A percentile compares a stretch with the other conserved stretches of the same genome.
Evolutionary conservation across 140 eudicot species (phyloP).

Genomic region (Senecio squalidus): DNA sequence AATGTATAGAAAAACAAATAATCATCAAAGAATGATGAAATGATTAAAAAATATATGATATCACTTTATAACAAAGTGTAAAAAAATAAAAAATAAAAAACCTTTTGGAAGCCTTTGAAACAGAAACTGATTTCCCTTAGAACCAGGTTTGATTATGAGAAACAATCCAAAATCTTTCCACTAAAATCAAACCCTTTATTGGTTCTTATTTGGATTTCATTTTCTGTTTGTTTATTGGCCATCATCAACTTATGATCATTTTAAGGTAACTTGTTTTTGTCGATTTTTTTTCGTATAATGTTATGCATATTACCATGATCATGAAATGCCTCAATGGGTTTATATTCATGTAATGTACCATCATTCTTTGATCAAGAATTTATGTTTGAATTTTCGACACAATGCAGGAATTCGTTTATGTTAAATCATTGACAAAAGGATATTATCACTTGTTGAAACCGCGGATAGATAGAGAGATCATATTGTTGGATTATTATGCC

Average conservation of each 20-base stretch:
- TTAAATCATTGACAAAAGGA: background rate
- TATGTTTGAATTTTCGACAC: background rate
- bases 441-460: background rate
- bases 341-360: background rate
- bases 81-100: background rate
- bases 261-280: conserved; percentile 7
- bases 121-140: conserved; percentile 19
- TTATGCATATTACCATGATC: background rate
- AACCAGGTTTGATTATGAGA: conserved; percentile 15
- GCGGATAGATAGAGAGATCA: conserved; percentile 10
- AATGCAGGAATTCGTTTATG: conserved; percentile 14
- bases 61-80: background rate
- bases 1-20: too few relatives aligned
- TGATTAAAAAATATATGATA: background rate
- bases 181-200: conserved; percentile 17
- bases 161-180: conserved; percentile 4
- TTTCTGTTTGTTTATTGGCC: conserved; percentile 5
- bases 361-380: conserved; percentile 6
- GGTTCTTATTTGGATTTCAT: conserved; percentile 10
- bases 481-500: conserved; percentile 26
- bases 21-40: too few relatives aligned
- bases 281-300: background rate
- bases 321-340: background rate
- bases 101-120: background rate
- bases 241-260: conserved; percentile 6